Evolutionary conservation across 2,329 filamentous ascomycete species (phyloP).

Genomic region (Rutstroemia sp.): DNA sequence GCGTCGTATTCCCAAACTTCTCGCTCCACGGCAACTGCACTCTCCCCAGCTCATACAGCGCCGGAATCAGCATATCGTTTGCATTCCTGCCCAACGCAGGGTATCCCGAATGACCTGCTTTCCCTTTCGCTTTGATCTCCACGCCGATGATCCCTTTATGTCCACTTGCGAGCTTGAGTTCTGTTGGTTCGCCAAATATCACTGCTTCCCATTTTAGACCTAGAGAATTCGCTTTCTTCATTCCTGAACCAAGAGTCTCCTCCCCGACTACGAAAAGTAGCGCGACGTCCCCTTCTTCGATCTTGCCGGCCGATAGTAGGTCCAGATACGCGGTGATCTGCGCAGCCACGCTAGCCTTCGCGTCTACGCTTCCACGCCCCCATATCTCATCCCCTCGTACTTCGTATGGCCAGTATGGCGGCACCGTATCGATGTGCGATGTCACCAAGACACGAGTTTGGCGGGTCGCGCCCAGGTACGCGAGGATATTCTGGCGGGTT

Average conservation of each 20-base stretch:
- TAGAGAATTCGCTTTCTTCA: constrained; percentile 51
- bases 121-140: constrained; percentile 60
- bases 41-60: constrained; percentile 53
- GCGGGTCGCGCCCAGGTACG: constrained; percentile 43
- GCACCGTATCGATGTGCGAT: constrained; percentile 59
- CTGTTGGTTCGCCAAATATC: constrained; percentile 91
- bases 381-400: constrained; percentile 44
- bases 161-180: constrained; percentile 77
- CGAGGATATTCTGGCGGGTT: constrained; percentile 50
- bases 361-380: constrained; percentile 69
- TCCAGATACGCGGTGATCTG: constrained; percentile 62
- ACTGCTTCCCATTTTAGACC: constrained; percentile 54
- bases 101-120: constrained; percentile 84
- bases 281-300: constrained; percentile 45
- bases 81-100: constrained; percentile 84
- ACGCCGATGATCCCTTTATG: constrained; percentile 81
- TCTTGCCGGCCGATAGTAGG: constrained; percentile 37
- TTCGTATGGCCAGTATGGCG: constrained; percentile 39
- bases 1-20: constrained; percentile 77
- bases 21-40: constrained; percentile 67
- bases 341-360: constrained; percentile 62
- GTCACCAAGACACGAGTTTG: constrained; percentile 45
- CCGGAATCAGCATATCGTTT: constrained; percentile 73
- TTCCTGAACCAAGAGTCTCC: constrained; percentile 73
- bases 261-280: constrained; percentile 73